Evolutionary conservation across 1,284 basidiomycete genomes (phyloP).

Genomic region (Boletus subluridellus): DNA sequence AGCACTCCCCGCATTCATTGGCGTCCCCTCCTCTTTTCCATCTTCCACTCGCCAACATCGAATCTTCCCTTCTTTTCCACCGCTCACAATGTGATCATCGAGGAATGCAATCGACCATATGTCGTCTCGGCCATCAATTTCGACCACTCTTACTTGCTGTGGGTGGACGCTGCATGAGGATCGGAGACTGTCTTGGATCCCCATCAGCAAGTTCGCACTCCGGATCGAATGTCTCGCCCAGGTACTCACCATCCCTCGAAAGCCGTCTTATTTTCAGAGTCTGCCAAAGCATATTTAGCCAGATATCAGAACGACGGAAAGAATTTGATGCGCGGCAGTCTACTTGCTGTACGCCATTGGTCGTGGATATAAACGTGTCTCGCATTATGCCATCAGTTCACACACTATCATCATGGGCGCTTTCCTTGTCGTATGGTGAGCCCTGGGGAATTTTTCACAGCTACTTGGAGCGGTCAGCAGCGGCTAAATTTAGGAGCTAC

Average conservation of each 20-base stretch:
- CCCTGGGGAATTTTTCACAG: too few relatives aligned
- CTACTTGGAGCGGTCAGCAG: too few relatives aligned
- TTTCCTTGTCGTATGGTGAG: too few relatives aligned
- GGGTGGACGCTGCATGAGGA: not conserved
- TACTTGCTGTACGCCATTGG: not conserved
- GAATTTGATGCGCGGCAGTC: not conserved
- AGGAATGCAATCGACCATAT: not conserved
- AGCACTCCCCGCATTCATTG: not conserved
- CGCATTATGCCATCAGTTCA: not conserved
- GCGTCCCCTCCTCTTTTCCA: too few relatives aligned
- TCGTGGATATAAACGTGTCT: not conserved
- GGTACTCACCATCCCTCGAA: not conserved
- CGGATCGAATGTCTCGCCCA: not conserved
- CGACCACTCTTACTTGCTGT: not conserved
- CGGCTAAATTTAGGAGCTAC: too few relatives aligned
- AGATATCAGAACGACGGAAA: not conserved
- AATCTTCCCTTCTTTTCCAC: not conserved
- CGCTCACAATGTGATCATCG: not conserved
- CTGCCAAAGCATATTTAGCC: not conserved
- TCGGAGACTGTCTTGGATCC: not conserved
- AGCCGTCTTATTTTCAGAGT: not conserved
- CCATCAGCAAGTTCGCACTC: not conserved
- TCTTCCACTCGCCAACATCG: not conserved
- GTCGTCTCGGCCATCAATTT: not conserved
- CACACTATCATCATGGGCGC: not conserved